Evolutionary conservation across 108 stramenopile genomes (phyloP).

Genomic region (Nitzschia palea): DNA sequence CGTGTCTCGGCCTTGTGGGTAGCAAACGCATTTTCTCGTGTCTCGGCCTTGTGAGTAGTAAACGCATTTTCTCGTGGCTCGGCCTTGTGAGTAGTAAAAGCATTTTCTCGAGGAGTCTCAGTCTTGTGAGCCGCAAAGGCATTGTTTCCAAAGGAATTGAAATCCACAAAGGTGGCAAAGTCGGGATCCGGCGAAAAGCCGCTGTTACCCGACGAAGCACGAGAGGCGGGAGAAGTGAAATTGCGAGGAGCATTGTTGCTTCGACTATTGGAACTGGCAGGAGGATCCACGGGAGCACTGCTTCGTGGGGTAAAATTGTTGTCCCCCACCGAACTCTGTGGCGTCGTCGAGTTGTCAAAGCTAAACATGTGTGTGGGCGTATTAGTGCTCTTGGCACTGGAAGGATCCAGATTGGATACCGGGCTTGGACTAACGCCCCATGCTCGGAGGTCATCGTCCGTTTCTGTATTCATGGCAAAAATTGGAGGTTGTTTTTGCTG

Average conservation of each 20-base stretch:
- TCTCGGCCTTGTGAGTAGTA: neutral
- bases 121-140: neutral
- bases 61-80: neutral
- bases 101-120: conserved; percentile 12
- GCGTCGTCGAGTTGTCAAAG: conserved; percentile 3
- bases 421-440: conserved; percentile 49
- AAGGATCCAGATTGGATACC: neutral
- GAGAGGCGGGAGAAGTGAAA: conserved; percentile 32
- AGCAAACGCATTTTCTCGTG: neutral
- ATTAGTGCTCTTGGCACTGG: neutral
- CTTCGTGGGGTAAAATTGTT: neutral
- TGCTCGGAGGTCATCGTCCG: conserved; percentile 52
- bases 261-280: conserved; percentile 1
- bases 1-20: too few species aligned
- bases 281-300: neutral
- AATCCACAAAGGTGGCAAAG: conserved; percentile 34
- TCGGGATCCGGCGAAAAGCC: conserved; percentile 18
- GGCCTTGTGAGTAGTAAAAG: neutral
- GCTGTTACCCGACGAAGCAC: neutral
- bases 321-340: neutral
- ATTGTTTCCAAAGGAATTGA: conserved; percentile 33
- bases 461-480: conserved; percentile 20
- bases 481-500: neutral
- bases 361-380: conserved; percentile 8
- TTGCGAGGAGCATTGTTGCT: conserved; percentile 1